These are phyloP conservation scores for Plenodomus tracheiphilus DNA, from an alignment of 2,329 filamentous ascomycete species.

Conservation along the genomic window DNA sequence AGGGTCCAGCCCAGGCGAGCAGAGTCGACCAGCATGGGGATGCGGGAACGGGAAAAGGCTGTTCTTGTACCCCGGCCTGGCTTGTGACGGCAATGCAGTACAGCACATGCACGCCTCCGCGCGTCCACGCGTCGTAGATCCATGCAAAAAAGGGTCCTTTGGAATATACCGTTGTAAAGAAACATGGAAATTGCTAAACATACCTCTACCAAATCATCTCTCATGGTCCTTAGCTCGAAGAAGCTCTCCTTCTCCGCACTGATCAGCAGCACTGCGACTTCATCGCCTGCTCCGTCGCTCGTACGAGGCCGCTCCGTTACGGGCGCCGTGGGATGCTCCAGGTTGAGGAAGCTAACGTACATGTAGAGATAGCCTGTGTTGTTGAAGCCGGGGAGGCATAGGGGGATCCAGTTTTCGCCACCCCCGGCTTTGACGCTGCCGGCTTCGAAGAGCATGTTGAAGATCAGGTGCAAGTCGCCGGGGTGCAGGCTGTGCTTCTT, in stretches of 20 bases:
- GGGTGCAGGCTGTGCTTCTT: constrained; percentile 95
- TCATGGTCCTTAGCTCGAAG: constrained; percentile 79
- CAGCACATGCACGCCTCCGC: not conserved
- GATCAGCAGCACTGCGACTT: constrained; percentile 88
- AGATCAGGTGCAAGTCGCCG: constrained; percentile 92
- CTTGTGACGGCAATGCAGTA: not conserved
- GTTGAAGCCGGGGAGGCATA: constrained; percentile 96
- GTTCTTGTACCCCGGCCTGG: no score
- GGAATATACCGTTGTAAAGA: constrained; percentile 9
- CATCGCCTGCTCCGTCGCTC: constrained; percentile 59
- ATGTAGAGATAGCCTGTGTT: constrained; percentile 96
- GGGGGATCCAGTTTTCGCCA: constrained; percentile 97
- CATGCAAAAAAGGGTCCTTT: not conserved
- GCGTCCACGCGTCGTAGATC: not conserved
- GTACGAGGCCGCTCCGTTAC: constrained; percentile 46
- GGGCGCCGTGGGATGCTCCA: constrained; percentile 52
- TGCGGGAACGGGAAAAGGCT: not conserved
- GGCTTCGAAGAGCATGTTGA: constrained; percentile 99
- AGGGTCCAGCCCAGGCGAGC: not conserved
- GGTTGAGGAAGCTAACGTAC: constrained; percentile 94
- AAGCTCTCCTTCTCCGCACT: constrained; percentile 93
- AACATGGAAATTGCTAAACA: constrained; percentile 17
- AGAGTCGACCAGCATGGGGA: not conserved
- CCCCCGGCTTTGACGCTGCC: constrained; percentile 86
- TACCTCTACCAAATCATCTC: constrained; percentile 62